Conservation (phyloP, 2,329 filamentous ascomycete species). For the Orbilia oligospora region DNA sequence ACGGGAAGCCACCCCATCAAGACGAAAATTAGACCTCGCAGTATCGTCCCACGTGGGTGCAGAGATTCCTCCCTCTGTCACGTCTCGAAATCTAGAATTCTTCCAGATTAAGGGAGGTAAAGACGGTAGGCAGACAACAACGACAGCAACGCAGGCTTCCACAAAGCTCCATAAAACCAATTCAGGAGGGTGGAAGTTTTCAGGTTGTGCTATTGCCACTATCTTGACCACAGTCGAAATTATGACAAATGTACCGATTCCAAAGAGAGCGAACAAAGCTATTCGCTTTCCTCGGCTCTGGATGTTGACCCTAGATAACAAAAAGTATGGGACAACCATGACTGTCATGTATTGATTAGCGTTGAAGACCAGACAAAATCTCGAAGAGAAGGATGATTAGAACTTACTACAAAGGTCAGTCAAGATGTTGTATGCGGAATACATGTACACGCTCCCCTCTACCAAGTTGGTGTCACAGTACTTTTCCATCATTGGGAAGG, state of each 20-base stretch:
- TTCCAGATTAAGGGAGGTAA: slow-evolving; percentile 52
- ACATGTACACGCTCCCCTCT: slow-evolving; percentile 53
- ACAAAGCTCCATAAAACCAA: slow-evolving; percentile 54
- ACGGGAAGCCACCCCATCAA: neutral
- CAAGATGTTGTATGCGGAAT: slow-evolving; percentile 51
- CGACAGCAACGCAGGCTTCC: slow-evolving; percentile 50
- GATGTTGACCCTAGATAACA: slow-evolving; percentile 36
- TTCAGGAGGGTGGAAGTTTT: slow-evolving; percentile 48
- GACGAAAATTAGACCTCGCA: neutral
- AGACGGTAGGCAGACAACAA: slow-evolving; percentile 52
- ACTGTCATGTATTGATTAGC: slow-evolving; percentile 23
- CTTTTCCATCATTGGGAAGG: slow-evolving; percentile 41
- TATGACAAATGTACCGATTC: slow-evolving; percentile 44
- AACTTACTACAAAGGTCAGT: slow-evolving; percentile 55
- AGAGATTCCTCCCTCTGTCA: slow-evolving; percentile 11
- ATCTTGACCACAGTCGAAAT: slow-evolving; percentile 47
- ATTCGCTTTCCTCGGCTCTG: slow-evolving; percentile 28
- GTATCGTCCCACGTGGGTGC: slow-evolving; percentile 7
- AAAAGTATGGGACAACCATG: slow-evolving; percentile 54
- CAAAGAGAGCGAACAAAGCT: slow-evolving; percentile 43
- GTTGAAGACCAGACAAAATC: neutral
- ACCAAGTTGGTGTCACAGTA: slow-evolving; percentile 42
- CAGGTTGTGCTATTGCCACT: slow-evolving; percentile 40
- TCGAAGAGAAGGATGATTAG: too few species aligned
- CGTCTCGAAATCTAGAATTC: slow-evolving; percentile 26